Base-by-base conservation (phyloP, 176 grass and related monocot species). In the Themeda triandra region DNA sequence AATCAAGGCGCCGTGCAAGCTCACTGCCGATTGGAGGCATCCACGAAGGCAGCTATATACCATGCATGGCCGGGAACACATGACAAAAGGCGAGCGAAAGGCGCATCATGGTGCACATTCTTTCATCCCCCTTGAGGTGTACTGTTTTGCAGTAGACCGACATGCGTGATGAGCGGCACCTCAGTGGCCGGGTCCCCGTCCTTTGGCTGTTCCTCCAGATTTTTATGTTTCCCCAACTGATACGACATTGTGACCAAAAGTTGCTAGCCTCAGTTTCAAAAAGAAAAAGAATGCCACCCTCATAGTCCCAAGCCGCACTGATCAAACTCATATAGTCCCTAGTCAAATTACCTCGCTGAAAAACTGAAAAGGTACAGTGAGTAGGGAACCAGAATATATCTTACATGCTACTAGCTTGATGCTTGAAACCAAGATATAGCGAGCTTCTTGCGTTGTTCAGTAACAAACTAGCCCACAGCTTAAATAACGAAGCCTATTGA, bases 331-430 rank as follows among this genome's bases (percentile, higher is more conserved):
- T n/a, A n/a, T n/a, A n/a, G n/a, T n/a, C n/a, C n/a, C n/a, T n/a
- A n/a, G n/a, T 81, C 78, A 77, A 77, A 69, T 85, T 81, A 77
- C 83, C 17, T 21, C 18, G 35, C 46, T 21, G 69, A 75, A 86
- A 82, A 78, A n/a, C 17, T 31, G 2, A 0, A 46, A 5, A 5
- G 14, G n/a, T 40, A 72, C 63, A 71, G 40, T 19, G 66, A 46
- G 33, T 21, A 14, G 51, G 28, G 18, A 4, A 62, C 27, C 46
- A 81, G 48, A 51, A 51, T 48, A n/a, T n/a, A n/a, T 35, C 45
- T 17, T 15, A 14, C 13, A 17, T 45, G 44, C 44, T 35, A 35
- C 33, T 35, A 35, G 33, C n/a, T n/a, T n/a, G n/a, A n/a, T n/a
- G n/a, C n/a, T n/a, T n/a, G n/a, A n/a, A n/a, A n/a, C n/a, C n/a